These are phyloP conservation scores for Aspergillus aculeatinus DNA, from an alignment of 2,329 filamentous ascomycete genomes.

Conservation along the genomic window DNA sequence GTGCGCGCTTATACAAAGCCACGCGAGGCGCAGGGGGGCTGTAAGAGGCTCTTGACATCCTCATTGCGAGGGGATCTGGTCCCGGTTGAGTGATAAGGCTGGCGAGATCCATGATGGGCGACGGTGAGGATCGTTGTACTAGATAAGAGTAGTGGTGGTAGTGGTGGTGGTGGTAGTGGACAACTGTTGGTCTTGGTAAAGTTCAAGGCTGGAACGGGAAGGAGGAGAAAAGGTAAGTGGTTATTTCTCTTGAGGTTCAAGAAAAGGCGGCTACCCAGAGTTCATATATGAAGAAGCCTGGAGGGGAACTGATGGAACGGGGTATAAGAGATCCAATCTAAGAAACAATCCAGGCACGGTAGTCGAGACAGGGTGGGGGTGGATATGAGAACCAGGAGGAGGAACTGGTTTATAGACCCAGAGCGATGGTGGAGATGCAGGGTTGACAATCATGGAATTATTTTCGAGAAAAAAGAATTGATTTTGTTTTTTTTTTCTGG, in stretches of 20 bases:
- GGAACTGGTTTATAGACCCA: conserved; percentile 23
- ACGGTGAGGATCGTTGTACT: not conserved
- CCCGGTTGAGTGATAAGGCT: conserved; percentile 32
- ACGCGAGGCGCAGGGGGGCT: conserved; percentile 16
- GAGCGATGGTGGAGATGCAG: conserved; percentile 13
- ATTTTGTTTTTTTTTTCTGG: not conserved
- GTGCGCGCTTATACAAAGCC: conserved; percentile 26
- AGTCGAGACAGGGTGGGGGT: conserved; percentile 15
- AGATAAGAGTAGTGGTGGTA: not conserved
- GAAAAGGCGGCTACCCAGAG: conserved; percentile 13
- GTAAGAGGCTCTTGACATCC: conserved; percentile 17
- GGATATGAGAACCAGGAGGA: conserved; percentile 11
- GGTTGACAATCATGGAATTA: conserved; percentile 10
- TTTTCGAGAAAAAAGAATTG: not conserved
- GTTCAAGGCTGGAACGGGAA: conserved; percentile 2
- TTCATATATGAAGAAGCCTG: conserved; percentile 17
- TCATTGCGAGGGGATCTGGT: conserved; percentile 17
- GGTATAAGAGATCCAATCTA: conserved; percentile 4
- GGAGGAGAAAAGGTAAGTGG: conserved; percentile 2
- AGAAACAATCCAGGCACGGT: conserved; percentile 9
- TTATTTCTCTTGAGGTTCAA: not conserved
- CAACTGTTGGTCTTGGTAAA: not conserved
- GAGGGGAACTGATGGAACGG: conserved; percentile 11
- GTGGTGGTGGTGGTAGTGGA: not conserved
- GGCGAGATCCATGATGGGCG: conserved; percentile 36